Conservation (phyloP, 1,139 yeast genomes). For the Nakaseomyces delphensis region DNA sequence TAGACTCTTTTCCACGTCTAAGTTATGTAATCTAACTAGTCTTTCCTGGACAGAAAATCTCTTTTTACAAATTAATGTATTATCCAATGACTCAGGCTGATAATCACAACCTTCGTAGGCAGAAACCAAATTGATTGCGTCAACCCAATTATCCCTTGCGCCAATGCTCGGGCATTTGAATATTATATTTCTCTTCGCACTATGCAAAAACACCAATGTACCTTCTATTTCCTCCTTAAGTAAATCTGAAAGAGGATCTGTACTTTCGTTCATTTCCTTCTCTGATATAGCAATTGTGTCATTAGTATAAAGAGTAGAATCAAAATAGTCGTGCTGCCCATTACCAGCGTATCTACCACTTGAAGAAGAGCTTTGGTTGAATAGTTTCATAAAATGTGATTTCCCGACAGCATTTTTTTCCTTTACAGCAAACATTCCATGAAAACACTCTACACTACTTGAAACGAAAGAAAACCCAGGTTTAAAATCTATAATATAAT, state of each 20-base stretch:
- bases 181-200: conserved; percentile 31
- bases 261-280: neutral
- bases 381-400: conserved; percentile 6
- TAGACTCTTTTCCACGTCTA: conserved; percentile 29
- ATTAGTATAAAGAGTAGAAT: conserved; percentile 4
- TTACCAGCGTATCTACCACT: neutral
- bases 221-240: conserved; percentile 9
- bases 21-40: conserved; percentile 31
- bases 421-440: conserved; percentile 22
- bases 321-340: neutral
- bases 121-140: conserved; percentile 46
- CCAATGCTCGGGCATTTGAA: conserved; percentile 26
- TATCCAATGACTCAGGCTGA: conserved; percentile 15
- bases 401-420: conserved; percentile 10
- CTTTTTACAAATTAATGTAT: conserved; percentile 26
- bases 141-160: conserved; percentile 49
- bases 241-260: conserved; percentile 3
- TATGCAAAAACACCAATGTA: conserved; percentile 18
- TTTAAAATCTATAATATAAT: conserved; percentile 26
- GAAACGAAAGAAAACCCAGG: conserved; percentile 10
- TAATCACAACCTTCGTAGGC: conserved; percentile 39
- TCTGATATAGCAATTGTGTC: neutral
- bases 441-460: conserved; percentile 13
- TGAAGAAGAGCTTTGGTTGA: neutral
- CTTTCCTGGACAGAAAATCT: conserved; percentile 25